Evolutionary conservation across 257 asterid genomes (phyloP), one percentile per base, ranked within the genome.

Genomic region (Solanum raphanifolium): DNA sequence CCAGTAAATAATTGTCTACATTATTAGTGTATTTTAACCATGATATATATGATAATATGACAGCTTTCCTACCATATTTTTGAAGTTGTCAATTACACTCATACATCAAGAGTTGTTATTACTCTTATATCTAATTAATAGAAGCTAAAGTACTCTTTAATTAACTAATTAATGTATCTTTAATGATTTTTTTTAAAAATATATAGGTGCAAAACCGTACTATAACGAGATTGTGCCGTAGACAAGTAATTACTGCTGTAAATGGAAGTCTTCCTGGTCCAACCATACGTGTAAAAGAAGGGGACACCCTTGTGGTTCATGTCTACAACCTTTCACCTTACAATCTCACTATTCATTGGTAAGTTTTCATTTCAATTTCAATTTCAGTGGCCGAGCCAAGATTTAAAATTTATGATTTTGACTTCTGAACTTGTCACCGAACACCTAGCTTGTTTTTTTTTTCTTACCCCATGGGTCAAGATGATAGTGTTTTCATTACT

Each of bases 231-330:
- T 68, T 87, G 5, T 87, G 89, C 25, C 83, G 78, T 36, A 27
- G 83, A 83, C 89, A 83, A 87, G 84, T 43, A 39, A 87, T 87
- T 12, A 83, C 89, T 35, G 89, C 74, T 5, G 89, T 87, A 65
- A 87, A 69, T 83, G 87, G 89, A 83, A 69, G 55, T 25, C 89
- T 87, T 83, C 89, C 89, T 36, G 89, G 89, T 81, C 89, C 89
- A 4, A 46, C 87, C 65, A 82, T 87, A 39, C 68, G 76, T 13
- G 84, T 52, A 29, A 82, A 38, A 2, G 89, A 87, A 32, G 87
- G 87, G 1, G 89, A 87, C 69, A 82, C 84, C 86, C 87, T 87
- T 62, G 83, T 83, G 15, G 83, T 87, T 41, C 89, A 87, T 52
- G 89, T 87, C 38, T 55, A 43, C 60, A 83, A 87, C 84, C 41